Conservation (phyloP, 345 rosid species). For the Turritis glabra region DNA sequence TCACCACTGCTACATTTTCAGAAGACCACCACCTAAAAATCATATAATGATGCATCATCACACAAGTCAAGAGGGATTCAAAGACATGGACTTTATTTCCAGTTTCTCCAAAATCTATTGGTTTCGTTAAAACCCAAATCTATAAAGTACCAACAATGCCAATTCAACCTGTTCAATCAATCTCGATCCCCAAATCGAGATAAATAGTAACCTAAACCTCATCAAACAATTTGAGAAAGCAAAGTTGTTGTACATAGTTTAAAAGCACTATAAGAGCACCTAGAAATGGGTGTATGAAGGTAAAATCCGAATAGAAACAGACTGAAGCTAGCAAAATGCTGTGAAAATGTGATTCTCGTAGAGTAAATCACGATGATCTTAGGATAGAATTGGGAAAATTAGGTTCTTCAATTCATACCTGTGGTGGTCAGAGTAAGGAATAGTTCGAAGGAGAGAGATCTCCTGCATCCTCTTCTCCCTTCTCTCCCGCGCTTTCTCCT, state of each 20-base stretch:
- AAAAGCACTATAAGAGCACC: background rate
- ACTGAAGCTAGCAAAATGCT: background rate
- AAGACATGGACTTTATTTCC: background rate
- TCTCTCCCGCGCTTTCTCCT: slow-evolving; percentile 70
- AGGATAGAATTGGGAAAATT: background rate
- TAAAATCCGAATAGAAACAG: too few relatives aligned
- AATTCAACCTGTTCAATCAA: background rate
- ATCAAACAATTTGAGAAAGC: background rate
- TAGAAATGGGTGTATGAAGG: background rate
- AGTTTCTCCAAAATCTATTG: slow-evolving; percentile 1
- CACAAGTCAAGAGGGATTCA: background rate
- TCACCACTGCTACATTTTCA: slow-evolving; percentile 81
- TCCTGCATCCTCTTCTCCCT: slow-evolving; percentile 79
- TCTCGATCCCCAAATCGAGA: background rate
- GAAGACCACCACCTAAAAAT: slow-evolving; percentile 79
- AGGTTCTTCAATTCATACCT: slow-evolving; percentile 44
- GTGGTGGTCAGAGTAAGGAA: slow-evolving; percentile 85
- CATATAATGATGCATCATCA: background rate
- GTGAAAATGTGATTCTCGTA: background rate
- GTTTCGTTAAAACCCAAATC: background rate
- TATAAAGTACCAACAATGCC: background rate
- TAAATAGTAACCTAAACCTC: background rate
- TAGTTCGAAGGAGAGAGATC: slow-evolving; percentile 80
- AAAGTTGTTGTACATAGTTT: background rate
- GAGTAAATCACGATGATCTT: background rate